Conservation (phyloP, 768 basidiomycete species). For the Astraeus odoratus region DNA sequence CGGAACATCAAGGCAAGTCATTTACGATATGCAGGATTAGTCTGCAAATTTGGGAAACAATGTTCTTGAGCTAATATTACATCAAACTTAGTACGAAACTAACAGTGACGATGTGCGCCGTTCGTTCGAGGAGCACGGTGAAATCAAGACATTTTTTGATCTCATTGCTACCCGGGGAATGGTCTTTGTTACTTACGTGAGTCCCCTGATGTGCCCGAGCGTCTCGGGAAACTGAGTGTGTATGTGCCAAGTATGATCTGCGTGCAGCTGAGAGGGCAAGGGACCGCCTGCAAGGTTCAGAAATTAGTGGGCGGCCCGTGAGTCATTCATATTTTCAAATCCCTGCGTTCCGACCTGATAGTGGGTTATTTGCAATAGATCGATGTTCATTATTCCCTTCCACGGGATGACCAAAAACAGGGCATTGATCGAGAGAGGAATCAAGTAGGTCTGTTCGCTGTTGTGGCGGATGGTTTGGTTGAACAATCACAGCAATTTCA, state of each 20-base stretch:
- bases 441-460: slow-evolving; percentile 46
- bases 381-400: slow-evolving; percentile 96
- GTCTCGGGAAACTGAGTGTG: slow-evolving; percentile 12
- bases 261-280: slow-evolving; percentile 89
- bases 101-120: slow-evolving; percentile 77
- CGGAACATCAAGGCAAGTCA: slow-evolving; percentile 94
- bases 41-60: slow-evolving; percentile 6
- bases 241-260: slow-evolving; percentile 68
- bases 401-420: slow-evolving; percentile 76
- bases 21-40: slow-evolving; percentile 9
- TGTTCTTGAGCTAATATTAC: slow-evolving; percentile 5
- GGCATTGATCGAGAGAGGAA: slow-evolving; percentile 66
- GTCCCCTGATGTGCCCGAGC: slow-evolving; percentile 28
- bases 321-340: slow-evolving; percentile 33
- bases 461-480: neutral
- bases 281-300: slow-evolving; percentile 83
- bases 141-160: slow-evolving; percentile 97
- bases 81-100: slow-evolving; percentile 68
- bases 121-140: slow-evolving; percentile 88
- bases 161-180: slow-evolving; percentile 92
- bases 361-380: slow-evolving; percentile 48
- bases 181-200: slow-evolving; percentile 97
- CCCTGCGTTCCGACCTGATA: slow-evolving; percentile 4
- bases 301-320: slow-evolving; percentile 84
- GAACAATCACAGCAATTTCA: slow-evolving; percentile 52